Base-by-base conservation (phyloP, 108 stramenopile species). In the Cyclotella atomus region DNA sequence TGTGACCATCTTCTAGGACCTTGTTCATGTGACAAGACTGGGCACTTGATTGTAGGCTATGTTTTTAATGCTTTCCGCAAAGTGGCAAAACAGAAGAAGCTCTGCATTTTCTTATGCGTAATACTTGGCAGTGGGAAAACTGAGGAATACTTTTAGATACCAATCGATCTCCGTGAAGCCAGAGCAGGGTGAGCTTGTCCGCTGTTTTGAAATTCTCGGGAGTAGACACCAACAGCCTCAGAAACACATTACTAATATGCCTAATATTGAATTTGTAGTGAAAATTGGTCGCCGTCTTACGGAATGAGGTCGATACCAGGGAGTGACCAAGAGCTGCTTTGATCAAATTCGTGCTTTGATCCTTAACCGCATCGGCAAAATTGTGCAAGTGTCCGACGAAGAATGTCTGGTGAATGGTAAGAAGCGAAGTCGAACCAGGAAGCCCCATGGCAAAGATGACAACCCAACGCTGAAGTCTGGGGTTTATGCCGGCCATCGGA, bases 191-290 rank as follows among this genome's bases (percentile, higher is more conserved):
- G 15, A 92, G 61, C 54, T 91, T 85, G 44, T 87, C 88, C 10
- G 78, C 55, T n/a, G 68, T 25, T 32, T 68, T 50, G 41, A 86
- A 84, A 54, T 79, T 53, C n/a, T 44, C 61, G 14, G 87, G 57
- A 10, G 49, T 41, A 2, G 86, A 85, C 19, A 85, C 82, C 20
- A 89, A 61, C 43, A 92, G 77, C 6, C 91, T 88, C 63, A 90
- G 88, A 64, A 92, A 88, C 20, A 92, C 87, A 30, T 84, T 84
- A 54, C 79, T 66, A 28, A 92, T 83, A 62, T 92, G 87, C 28
- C 91, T 77, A 50, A 89, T 83, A 81, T 88, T 88, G 84, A 92
- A 92, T 62, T 90, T 88, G 79, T 92, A 92, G 79, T 89, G 88
- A 76, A 89, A 88, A 56, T 89, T 89, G 24, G 77, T 61, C 24